Percentiles rank a stretch among this genome's conserved stretches.
Evolutionary conservation across 2,329 filamentous ascomycete species (phyloP).

Genomic region (Raffaelea albimanens): DNA sequence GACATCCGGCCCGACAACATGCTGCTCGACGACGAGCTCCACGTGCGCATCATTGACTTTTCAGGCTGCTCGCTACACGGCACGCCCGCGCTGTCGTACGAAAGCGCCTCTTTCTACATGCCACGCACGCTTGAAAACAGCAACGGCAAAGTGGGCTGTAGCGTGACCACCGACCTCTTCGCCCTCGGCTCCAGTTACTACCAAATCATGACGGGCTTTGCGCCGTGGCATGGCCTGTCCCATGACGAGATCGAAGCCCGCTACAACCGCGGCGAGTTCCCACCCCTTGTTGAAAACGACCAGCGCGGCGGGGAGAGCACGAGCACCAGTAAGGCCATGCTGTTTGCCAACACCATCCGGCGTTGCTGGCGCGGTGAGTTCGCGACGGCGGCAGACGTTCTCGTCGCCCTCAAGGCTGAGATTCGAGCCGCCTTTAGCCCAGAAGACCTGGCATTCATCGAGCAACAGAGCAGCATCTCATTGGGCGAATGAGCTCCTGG

Average conservation of each 20-base stretch:
- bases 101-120: constrained; percentile 4
- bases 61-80: constrained; percentile 1
- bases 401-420: constrained; percentile 2
- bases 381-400: constrained; percentile 1
- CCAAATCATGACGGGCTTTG: constrained; percentile 3
- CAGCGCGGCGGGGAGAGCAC: too few relatives aligned
- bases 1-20: constrained; percentile 9
- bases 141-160: background rate
- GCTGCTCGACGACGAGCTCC: constrained; percentile 1
- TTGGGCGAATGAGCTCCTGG: too few relatives aligned
- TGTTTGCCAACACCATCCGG: constrained; percentile 3
- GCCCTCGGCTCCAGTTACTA: constrained; percentile 7
- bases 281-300: background rate
- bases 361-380: constrained; percentile 3
- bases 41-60: constrained; percentile 6
- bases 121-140: constrained; percentile 1
- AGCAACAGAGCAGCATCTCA: constrained; percentile 1
- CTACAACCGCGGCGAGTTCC: constrained; percentile 3
- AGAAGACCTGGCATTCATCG: constrained; percentile 3
- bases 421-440: background rate
- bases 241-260: constrained; percentile 3
- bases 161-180: constrained; percentile 7
- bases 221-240: background rate
- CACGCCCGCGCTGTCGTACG: background rate
- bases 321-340: background rate